Evolutionary conservation across 768 basidiomycete genomes (phyloP), one percentile per base, ranked within the genome.

Genomic region (Amanita brunnescens): DNA sequence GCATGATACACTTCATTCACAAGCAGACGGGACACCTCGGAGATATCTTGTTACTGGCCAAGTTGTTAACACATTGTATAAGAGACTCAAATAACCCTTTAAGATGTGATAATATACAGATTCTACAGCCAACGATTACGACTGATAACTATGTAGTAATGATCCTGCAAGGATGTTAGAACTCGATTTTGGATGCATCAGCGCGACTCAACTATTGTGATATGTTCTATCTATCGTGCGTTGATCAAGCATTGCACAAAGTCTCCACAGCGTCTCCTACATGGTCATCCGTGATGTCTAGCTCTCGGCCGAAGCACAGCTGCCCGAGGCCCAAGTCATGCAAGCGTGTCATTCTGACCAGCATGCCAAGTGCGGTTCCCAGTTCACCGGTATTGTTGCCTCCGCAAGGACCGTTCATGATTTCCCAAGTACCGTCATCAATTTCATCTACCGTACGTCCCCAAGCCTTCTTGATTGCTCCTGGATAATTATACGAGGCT

Each of bases 301-400:
- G 16, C n/a, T 40, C 52, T n/a, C n/a, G 51, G 6, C 65, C 67
- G 49, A 80, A 67, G 51, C 75, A 78, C 8, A 89, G 61, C 63
- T 88, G 84, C 18, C 73, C 83, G 10, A 90, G 71, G 0, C 85
- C 87, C 52, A 89, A 67, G 65, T 90, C 87, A 53, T 80, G 73
- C 34, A 88, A 67, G 41, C 87, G 72, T 18, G 85, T 83, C 87
- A 90, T 88, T 60, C 78, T 80, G 40, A 89, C 74, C 7, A 89
- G 64, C 76, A 87, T 74, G 18, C 81, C 71, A 24, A 90, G 67
- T 1, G 67, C 65, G 1, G 62, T 58, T 44, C 70, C 66, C 13
- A 64, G 55, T 10, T 68, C 64, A 14, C 62, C 61, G 12, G 70
- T 70, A 5, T 67, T 61, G 43, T 72, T 70, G 7, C 59, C 66